Percentiles rank a stretch among this genome's conserved stretches.
Conservation (phyloP, 306 rosid species). For the Acacia acuminata region DNA sequence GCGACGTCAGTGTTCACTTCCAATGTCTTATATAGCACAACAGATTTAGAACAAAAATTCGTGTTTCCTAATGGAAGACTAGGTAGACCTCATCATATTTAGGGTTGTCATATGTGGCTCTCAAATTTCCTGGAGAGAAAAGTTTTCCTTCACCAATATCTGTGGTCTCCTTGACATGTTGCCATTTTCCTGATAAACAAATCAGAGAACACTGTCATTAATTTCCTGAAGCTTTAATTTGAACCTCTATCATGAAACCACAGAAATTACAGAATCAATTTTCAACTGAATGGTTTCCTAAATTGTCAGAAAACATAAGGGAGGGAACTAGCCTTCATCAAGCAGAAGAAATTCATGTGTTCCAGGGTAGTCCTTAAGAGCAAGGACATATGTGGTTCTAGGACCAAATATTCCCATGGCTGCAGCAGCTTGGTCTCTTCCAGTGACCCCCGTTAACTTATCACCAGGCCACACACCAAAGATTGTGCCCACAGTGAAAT, state of each 20-base stretch:
- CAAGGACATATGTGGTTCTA: constrained; percentile 91
- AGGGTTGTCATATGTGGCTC: constrained; percentile 93
- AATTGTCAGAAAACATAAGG: constrained; percentile 3
- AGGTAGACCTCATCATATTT: constrained; percentile 72
- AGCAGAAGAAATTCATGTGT: constrained; percentile 96
- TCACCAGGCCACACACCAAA: constrained; percentile 99
- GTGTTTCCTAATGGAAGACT: constrained; percentile 20
- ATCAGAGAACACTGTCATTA: constrained; percentile 18
- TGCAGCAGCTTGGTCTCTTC: constrained; percentile 95
- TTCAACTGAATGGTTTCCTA: neutral
- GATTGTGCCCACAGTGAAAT: constrained; percentile 96
- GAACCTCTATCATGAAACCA: neutral
- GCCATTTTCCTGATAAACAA: constrained; percentile 84
- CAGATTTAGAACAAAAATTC: neutral
- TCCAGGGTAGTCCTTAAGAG: constrained; percentile 83
- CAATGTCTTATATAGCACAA: neutral
- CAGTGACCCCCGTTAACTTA: constrained; percentile 79
- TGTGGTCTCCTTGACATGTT: constrained; percentile 94
- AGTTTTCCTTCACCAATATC: constrained; percentile 93
- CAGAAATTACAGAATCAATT: neutral
- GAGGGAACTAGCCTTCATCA: constrained; percentile 71
- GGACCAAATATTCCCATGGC: constrained; percentile 99
- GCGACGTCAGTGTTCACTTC: constrained; percentile 32
- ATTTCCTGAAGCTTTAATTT: neutral
- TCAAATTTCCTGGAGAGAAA: constrained; percentile 97